These are phyloP conservation scores for Metschnikowia picachoensis DNA, from an alignment of 805 yeast species.

Conservation along the genomic window DNA sequence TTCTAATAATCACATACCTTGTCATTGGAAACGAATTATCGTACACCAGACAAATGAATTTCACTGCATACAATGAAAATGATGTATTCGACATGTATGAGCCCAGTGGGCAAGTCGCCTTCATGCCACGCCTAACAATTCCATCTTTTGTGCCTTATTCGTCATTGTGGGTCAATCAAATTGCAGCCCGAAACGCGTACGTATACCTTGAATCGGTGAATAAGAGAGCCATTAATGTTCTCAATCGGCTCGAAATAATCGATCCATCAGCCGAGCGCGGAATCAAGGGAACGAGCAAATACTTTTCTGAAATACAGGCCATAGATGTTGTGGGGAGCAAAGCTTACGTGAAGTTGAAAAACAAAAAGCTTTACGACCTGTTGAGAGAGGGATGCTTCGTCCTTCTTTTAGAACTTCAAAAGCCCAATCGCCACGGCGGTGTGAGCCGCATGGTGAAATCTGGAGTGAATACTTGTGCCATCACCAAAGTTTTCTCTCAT, in stretches of 20 bases:
- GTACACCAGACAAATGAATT: background rate
- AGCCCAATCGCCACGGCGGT: slow-evolving; percentile 25
- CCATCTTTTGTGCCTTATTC: background rate
- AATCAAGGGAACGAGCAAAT: slow-evolving; percentile 26
- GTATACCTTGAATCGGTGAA: background rate
- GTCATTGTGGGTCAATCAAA: background rate
- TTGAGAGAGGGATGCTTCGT: slow-evolving; percentile 9
- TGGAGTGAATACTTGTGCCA: slow-evolving; percentile 21
- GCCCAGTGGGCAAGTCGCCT: background rate
- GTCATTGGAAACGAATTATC: slow-evolving; percentile 6
- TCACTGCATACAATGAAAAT: slow-evolving; percentile 9
- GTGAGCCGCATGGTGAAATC: slow-evolving; percentile 18
- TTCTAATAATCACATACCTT: background rate
- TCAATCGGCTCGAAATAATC: slow-evolving; percentile 12
- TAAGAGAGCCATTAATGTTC: background rate
- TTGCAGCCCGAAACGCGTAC: background rate
- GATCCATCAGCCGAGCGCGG: slow-evolving; percentile 15
- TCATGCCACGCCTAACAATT: background rate
- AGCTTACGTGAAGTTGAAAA: slow-evolving; percentile 3
- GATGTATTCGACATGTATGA: slow-evolving; percentile 15
- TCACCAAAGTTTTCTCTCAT: slow-evolving; percentile 9
- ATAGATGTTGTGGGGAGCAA: slow-evolving; percentile 9
- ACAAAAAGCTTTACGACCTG: background rate
- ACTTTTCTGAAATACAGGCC: slow-evolving; percentile 20
- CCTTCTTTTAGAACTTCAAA: slow-evolving; percentile 23